Base-by-base conservation (phyloP, 1,139 yeast genomes). In the Pichia sp. region DNA sequence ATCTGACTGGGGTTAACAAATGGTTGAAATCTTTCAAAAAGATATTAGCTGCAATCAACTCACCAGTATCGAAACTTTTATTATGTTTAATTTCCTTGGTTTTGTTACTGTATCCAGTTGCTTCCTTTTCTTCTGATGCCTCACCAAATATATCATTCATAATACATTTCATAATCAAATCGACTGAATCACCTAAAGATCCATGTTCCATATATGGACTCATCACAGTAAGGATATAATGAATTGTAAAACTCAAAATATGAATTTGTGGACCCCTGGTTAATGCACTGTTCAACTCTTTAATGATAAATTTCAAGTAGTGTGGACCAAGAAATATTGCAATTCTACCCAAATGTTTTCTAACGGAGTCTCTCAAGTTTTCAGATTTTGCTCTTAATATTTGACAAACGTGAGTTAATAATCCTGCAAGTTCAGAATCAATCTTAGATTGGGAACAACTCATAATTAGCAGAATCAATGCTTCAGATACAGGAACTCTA, bases 61-160 rank as follows among this genome's bases (percentile, higher is more conserved):
- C 95, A 36, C 83, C 94, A 5, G 95, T 81, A 55, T 92, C 97
- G 60, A 70, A 85, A 69, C 96, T 84, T 64, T 86, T 88, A 58
- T 86, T 86, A 55, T 80, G 82, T 58, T 86, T 88, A 37, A 92
- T 94, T 68, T 92, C 98, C 56, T 85, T 86, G 81, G 88, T 85
- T 51, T 81, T 81, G 42, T 87, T 81, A 44, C 77, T 78, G 58
- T 92, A 92, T 29, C 90, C 96, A 51, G 88, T 97, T 16, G 94
- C 90, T 54, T 92, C 98, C 61, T 94, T 92, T 59, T 92, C 98
- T 58, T 83, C 83, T 36, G 97, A 95, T 7, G 95, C 87, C 5
- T 84, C 77, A 23, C 98, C 99, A 64, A 92, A 90, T 3, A 80
- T 76, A 58, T 92, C 97, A 59, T 88, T 95, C 95, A 92, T 90